Evolutionary conservation across 352 stramenopile genomes (phyloP).

Genomic region (Pythium biforme): DNA sequence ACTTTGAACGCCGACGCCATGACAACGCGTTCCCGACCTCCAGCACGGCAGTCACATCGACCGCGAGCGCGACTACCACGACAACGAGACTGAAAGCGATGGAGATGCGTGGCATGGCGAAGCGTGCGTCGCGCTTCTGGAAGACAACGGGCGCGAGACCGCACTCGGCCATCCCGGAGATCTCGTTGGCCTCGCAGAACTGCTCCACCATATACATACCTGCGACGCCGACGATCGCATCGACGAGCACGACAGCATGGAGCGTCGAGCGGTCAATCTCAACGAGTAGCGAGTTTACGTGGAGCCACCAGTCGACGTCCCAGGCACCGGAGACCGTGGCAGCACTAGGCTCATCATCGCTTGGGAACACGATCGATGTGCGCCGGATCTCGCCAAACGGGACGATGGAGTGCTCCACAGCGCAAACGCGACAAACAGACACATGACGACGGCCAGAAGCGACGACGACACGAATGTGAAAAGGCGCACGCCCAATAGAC

Average conservation of each 20-base stretch:
- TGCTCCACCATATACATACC: slow-evolving; percentile 88
- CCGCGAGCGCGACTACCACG: slow-evolving; percentile 5
- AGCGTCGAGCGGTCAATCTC: slow-evolving; percentile 72
- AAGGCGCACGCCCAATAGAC: slow-evolving; percentile 26
- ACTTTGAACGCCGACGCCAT: no score
- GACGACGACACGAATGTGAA: slow-evolving; percentile 55
- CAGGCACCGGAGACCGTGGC: slow-evolving; percentile 53
- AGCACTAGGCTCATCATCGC: slow-evolving; percentile 29
- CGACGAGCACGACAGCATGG: slow-evolving; percentile 68
- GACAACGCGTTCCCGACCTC: slow-evolving; percentile 85
- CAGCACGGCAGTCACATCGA: slow-evolving; percentile 47
- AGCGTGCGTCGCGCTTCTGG: slow-evolving; percentile 33
- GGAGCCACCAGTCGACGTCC: slow-evolving; percentile 20
- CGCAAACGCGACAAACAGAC: slow-evolving; percentile 85
- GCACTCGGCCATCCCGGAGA: slow-evolving; percentile 58
- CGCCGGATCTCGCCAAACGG: slow-evolving; percentile 83
- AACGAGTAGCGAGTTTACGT: slow-evolving; percentile 88
- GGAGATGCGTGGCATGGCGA: slow-evolving; percentile 20
- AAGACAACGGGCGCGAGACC: slow-evolving; percentile 69
- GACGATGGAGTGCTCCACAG: slow-evolving; percentile 41
- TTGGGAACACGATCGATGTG: slow-evolving; percentile 17
- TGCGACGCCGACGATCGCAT: slow-evolving; percentile 66
- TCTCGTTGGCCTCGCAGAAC: slow-evolving; percentile 77
- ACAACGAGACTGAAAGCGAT: slow-evolving; percentile 16
- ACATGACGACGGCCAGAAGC: slow-evolving; percentile 67